These are phyloP conservation scores for Asparagopsis taxiformis DNA, from an alignment of 31 red algal species.

Conservation along the genomic window DNA sequence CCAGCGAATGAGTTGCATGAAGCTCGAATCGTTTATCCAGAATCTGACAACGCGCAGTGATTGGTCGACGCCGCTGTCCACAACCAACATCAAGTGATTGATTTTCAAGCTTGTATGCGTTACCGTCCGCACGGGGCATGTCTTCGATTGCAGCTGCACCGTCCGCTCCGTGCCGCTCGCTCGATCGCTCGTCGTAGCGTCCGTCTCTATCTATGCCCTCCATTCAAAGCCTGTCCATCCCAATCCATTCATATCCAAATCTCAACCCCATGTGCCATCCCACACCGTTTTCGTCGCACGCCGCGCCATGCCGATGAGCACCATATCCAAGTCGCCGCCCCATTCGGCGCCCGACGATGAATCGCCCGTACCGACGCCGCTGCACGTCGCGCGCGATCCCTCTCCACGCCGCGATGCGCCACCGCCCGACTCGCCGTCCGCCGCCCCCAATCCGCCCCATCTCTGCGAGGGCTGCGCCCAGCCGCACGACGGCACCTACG, in stretches of 20 bases:
- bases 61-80: neutral
- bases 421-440: neutral
- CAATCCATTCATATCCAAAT: too few relatives aligned
- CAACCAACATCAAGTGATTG: neutral
- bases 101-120: neutral
- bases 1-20: neutral
- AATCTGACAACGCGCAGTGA: neutral
- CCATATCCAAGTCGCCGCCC: neutral
- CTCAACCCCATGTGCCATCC: neutral
- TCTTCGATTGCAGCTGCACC: neutral
- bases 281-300: neutral
- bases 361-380: neutral
- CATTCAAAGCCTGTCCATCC: neutral
- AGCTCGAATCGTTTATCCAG: neutral
- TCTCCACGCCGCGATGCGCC: conserved; percentile 3
- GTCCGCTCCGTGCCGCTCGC: neutral
- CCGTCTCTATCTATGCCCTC: neutral
- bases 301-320: neutral
- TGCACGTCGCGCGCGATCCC: conserved; percentile 1
- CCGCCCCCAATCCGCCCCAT: neutral
- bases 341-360: neutral
- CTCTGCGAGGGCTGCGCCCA: conserved; percentile 44
- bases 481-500: conserved; percentile 47
- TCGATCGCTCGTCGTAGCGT: neutral
- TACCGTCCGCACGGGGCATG: neutral